Base-by-base conservation (phyloP, 805 yeast species). In the Candida sanyiensis region DNA sequence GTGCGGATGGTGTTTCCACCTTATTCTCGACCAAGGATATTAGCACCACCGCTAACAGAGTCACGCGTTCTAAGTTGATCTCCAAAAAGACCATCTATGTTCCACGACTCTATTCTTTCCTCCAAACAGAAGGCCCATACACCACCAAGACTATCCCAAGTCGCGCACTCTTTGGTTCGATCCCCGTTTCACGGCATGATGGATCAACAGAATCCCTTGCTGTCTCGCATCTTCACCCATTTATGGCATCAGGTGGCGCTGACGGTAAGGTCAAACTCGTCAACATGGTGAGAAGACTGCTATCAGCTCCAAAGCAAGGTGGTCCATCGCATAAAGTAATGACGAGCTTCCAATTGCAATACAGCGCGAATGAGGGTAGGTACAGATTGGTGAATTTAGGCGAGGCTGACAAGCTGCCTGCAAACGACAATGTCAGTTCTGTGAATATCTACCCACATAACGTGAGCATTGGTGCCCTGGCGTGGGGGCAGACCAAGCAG, bases 401-500 rank as follows among this genome's bases (percentile, higher is more conserved):
- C 62, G 67, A 70, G 19, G 47, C 58, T 28, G 48, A 53, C 36
- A 61, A 62, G 16, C 35, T 58, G n/a, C 33, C 43, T 13, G 44
- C 52, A 2, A 48, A 46, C 23, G 67, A 62, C 12, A 45, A 45
- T 15, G 48, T 22, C 3, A 38, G 46, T 20, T 58, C 41, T 11
- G 38, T 38, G 43, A 62, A 44, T 47, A 58, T 72, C 5, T 68
- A 68, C 37, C 78, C 85, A 1, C 66, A 71, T 4, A 70, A 72
- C 11, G 67, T 77, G 2, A 56, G 64, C 12, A 59, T 83, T 6
- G 67, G 77, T 0, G 48, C 72, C 2, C 36, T 74, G 1, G 69
- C 70, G 18, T 83, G 90, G 93, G 73, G 72, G 53, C 80, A 73
- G 39, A 67, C 63, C 35, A 33, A 54, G 3, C 33, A 26, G 53